These are phyloP conservation scores for Aspergillus quadricinctus DNA, from an alignment of 2,329 filamentous ascomycete genomes.

Conservation along the genomic window DNA sequence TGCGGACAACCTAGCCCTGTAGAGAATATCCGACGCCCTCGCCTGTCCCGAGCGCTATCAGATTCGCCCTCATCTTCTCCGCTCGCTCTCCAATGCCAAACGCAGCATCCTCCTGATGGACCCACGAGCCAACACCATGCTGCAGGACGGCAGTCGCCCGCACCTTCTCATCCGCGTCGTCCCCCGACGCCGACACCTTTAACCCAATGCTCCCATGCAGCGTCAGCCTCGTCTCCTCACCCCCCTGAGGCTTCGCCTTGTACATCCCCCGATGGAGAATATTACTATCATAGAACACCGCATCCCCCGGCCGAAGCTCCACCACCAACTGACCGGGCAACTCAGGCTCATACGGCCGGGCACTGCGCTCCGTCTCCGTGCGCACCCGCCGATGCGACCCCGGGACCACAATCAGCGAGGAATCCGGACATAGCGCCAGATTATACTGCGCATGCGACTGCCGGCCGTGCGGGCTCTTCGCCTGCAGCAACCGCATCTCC, in stretches of 20 bases:
- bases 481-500: conserved; percentile 58
- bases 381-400: conserved; percentile 69
- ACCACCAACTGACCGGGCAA: conserved; percentile 65
- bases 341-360: conserved; percentile 58
- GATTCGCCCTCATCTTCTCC: conserved; percentile 42
- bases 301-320: conserved; percentile 66
- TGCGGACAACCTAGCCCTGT: conserved; percentile 26
- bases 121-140: conserved; percentile 44
- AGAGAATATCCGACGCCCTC: conserved; percentile 43
- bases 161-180: conserved; percentile 31
- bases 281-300: conserved; percentile 87
- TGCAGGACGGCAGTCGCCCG: conserved; percentile 43
- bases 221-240: conserved; percentile 37
- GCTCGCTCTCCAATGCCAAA: conserved; percentile 36
- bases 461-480: conserved; percentile 39
- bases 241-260: conserved; percentile 32
- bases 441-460: conserved; percentile 85
- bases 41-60: conserved; percentile 44
- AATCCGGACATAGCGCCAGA: conserved; percentile 71
- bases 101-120: conserved; percentile 38
- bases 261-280: conserved; percentile 57
- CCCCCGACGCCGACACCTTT: conserved; percentile 21
- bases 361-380: conserved; percentile 64
- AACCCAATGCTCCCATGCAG: conserved; percentile 42
- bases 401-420: conserved; percentile 69